Evolutionary conservation across 1,139 yeast species (phyloP), one percentile per base, ranked within the genome.

Genomic region (Spencermartinsiella ligniputridi): DNA sequence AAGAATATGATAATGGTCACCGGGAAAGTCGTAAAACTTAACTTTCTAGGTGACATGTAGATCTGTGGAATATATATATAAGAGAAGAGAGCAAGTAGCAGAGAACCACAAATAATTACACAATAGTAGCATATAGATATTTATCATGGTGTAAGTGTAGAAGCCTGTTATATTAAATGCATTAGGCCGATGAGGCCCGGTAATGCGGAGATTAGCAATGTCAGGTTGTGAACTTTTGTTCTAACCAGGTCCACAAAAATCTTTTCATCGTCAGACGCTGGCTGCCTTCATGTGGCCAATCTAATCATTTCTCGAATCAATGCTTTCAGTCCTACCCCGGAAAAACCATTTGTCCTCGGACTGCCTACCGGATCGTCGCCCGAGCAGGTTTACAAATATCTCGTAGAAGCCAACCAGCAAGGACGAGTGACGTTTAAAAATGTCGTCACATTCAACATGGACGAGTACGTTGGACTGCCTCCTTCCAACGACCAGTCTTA

Each of bases 331-430:
- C 82, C 84, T 11, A 69, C 80, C 12, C 53, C 73, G 2, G 50
- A 60, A 1, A 69, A 62, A 41, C 83, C 83, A 3, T 79, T 76
- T 60, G 80, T 79, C 1, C 59, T 79, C 40, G 85, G 84, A 1
- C 71, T 79, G 41, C 84, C 84, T 25, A 79, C 85, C 1, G 84
- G 85, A 1, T 78, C 83, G 3, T 77, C 83, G 3, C 84, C 84
- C 11, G 83, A 78, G 56, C 78, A 76, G 2, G 75, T 79, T 5
- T 79, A 79, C 56, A 67, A 71, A 41, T 62, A 66, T 45, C 64
- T 79, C 41, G 73, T 79, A 35, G 64, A 67, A 44, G 74, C 76
- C 11, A 67, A 77, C 62, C 68, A 69, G 49, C 54, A 58, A 29
- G 78, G 78, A 16, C 60, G 59, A 40, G 68, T 79, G 11, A 66